A percentile compares a stretch with the other conserved stretches of the same genome.
phyloP scores from a whole-genome alignment of 495 filamentous ascomycete genomes.

The Penicillium riverlandense region DNA sequence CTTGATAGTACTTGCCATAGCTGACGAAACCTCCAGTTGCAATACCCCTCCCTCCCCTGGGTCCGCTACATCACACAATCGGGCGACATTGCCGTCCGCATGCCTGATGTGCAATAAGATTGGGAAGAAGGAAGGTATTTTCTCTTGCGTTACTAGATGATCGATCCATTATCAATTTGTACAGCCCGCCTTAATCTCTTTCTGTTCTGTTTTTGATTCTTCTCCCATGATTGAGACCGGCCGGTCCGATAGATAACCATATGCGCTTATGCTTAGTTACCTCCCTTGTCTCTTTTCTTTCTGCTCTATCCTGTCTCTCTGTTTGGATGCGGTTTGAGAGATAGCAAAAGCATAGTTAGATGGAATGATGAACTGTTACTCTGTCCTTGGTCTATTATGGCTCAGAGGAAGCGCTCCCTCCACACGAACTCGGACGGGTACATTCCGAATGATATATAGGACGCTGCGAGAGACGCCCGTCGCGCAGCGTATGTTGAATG shows the following conservation, averaged over 20 bases:
- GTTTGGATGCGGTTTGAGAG: too few relatives aligned
- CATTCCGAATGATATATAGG: too few relatives aligned
- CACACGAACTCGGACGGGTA: too few relatives aligned
- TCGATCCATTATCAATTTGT: slow-evolving; percentile 11
- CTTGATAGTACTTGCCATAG: too few relatives aligned
- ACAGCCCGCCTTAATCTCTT: neutral
- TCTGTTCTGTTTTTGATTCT: neutral
- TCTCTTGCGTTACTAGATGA: slow-evolving; percentile 3
- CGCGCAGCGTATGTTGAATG: too few relatives aligned
- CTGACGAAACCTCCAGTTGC: slow-evolving; percentile 48
- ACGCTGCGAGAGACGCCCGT: too few relatives aligned
- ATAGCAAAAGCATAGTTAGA: neutral
- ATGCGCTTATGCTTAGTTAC: neutral
- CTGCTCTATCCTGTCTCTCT: neutral
- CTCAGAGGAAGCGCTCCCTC: too few relatives aligned
- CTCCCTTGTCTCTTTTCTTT: neutral
- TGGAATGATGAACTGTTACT: neutral
- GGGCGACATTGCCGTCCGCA: slow-evolving; percentile 86
- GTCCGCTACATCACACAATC: slow-evolving; percentile 98
- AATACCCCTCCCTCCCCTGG: slow-evolving; percentile 98
- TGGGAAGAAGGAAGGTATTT: neutral
- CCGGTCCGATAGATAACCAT: slow-evolving; percentile 31
- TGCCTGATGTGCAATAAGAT: slow-evolving; percentile 74
- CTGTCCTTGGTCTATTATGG: too few relatives aligned
- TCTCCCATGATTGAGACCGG: slow-evolving; percentile 17